Conservation (phyloP, 306 rosid genomes). For the Mucuna pruriens region DNA sequence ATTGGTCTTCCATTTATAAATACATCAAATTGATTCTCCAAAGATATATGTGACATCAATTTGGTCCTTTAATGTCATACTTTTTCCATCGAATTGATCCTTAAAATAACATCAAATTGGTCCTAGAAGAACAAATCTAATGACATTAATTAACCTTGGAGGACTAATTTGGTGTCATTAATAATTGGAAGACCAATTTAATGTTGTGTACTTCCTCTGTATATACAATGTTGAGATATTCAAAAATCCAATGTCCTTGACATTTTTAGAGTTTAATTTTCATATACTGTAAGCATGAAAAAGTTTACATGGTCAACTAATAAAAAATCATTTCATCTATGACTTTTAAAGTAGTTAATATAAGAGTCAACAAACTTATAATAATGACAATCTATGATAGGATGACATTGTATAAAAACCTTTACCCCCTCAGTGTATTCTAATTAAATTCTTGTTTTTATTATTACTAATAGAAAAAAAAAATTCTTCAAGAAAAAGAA, state of each 20-base stretch:
- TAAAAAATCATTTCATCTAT: not conserved
- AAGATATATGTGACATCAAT: not conserved
- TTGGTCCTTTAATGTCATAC: not conserved
- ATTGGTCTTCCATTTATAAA: constrained; percentile 15
- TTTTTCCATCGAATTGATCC: not conserved
- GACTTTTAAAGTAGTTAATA: not conserved
- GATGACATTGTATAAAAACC: not conserved
- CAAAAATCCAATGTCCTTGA: not conserved
- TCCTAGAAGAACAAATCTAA: not conserved
- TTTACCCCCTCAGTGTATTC: not conserved
- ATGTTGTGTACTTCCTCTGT: not conserved
- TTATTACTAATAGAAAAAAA: not conserved
- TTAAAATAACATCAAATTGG: constrained; percentile 16
- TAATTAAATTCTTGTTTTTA: not conserved
- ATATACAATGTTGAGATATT: no score
- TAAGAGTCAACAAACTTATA: not conserved
- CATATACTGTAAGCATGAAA: not conserved
- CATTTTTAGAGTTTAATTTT: not conserved
- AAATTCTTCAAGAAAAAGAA: not conserved
- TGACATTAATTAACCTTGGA: not conserved
- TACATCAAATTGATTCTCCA: constrained; percentile 12
- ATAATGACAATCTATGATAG: not conserved
- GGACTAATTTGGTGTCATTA: not conserved
- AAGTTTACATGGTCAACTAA: not conserved
- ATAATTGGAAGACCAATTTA: not conserved